phyloP scores from a whole-genome alignment of 2,329 filamentous ascomycete species.

The Zymoseptoria brevis region DNA sequence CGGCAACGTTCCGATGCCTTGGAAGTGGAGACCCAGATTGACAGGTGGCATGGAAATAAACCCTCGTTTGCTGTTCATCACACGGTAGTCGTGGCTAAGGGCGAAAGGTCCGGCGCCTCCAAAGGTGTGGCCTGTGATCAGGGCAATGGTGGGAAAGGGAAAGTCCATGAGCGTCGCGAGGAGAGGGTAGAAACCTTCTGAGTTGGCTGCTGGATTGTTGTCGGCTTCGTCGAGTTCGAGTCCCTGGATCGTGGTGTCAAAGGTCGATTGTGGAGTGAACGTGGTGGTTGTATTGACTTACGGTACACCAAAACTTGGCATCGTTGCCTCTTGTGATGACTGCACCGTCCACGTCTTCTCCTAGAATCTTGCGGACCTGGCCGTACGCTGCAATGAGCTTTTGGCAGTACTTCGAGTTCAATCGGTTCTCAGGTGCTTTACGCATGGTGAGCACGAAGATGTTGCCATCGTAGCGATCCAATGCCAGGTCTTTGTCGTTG shows the following conservation, averaged over 20 bases:
- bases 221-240: constrained; percentile 31
- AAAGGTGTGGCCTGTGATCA: constrained; percentile 44
- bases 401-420: constrained; percentile 45
- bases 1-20: constrained; percentile 46
- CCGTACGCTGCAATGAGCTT: constrained; percentile 46
- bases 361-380: constrained; percentile 40
- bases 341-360: constrained; percentile 42
- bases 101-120: constrained; percentile 43
- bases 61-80: constrained; percentile 42
- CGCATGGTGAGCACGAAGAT: constrained; percentile 49
- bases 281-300: constrained; percentile 7
- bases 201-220: constrained; percentile 29
- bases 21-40: constrained; percentile 48
- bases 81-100: constrained; percentile 41
- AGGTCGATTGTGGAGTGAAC: neutral
- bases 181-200: constrained; percentile 31
- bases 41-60: constrained; percentile 48
- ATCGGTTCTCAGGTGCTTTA: constrained; percentile 47
- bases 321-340: constrained; percentile 47
- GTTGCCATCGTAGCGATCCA: constrained; percentile 39
- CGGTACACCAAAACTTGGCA: constrained; percentile 46
- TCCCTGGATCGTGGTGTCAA: constrained; percentile 16
- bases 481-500: constrained; percentile 36
- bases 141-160: constrained; percentile 39
- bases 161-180: constrained; percentile 31